Conservation (phyloP, 208 protist species). For the Trichomonas tenax region DNA sequence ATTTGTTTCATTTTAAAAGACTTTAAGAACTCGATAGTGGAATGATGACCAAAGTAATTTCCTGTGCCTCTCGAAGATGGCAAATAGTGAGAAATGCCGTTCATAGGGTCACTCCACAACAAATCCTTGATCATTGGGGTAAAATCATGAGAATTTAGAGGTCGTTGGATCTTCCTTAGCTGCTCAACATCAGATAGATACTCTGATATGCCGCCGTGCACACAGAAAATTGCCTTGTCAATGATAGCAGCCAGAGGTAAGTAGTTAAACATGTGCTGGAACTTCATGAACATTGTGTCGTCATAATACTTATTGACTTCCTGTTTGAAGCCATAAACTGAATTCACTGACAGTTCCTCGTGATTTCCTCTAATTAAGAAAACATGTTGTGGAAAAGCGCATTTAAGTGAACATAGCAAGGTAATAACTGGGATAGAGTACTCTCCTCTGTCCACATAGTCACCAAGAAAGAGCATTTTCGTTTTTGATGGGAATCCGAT, state of each 20-base stretch:
- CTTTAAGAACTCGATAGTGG: neutral
- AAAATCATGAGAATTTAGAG: neutral
- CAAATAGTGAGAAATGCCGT: neutral
- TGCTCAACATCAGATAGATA: neutral
- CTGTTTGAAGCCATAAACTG: neutral
- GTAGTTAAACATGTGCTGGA: neutral
- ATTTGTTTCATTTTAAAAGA: neutral
- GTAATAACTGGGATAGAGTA: neutral
- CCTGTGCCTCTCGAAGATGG: neutral
- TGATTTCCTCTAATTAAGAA: conserved; percentile 2
- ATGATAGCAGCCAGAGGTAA: neutral
- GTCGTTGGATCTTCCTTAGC: neutral
- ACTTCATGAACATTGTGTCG: neutral
- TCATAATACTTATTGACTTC: neutral
- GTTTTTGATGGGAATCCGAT: neutral
- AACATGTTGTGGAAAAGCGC: neutral
- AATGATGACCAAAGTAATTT: neutral
- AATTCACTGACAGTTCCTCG: neutral
- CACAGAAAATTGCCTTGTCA: neutral
- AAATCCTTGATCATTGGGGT: neutral
- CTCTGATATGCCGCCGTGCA: neutral
- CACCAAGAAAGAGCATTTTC: neutral
- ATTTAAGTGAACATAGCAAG: neutral
- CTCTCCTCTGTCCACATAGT: neutral
- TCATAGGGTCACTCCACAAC: neutral